A percentile compares a stretch with the other conserved stretches of the same genome.
These are phyloP conservation scores for Theobroma cacao DNA, from an alignment of 345 rosid species.

Conservation along the genomic window DNA sequence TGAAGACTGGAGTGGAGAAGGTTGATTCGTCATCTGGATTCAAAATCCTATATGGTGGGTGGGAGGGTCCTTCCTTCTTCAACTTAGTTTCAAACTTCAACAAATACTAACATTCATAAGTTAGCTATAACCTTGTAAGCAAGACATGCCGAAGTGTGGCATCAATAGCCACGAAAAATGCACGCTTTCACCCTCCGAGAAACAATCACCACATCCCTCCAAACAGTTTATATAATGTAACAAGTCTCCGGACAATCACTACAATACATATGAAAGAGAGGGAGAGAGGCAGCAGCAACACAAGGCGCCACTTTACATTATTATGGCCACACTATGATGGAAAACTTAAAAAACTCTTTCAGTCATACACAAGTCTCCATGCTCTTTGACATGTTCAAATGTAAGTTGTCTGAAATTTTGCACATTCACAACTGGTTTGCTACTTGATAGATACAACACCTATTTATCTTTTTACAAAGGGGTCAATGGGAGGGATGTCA, in stretches of 20 bases:
- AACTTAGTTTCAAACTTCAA: background rate
- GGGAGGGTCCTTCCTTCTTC: too few species aligned
- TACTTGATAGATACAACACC: background rate
- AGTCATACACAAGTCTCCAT: background rate
- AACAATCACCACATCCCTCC: background rate
- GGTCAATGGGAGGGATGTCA: background rate
- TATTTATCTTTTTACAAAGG: background rate
- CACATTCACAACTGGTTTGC: conserved; percentile 1
- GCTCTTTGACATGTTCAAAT: background rate
- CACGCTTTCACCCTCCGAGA: background rate
- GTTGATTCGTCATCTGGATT: background rate
- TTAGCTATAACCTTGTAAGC: background rate
- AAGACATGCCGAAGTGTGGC: background rate
- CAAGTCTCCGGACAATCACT: too few species aligned
- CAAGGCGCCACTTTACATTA: conserved; percentile 8
- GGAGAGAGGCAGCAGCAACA: background rate
- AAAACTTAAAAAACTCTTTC: background rate
- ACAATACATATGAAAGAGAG: too few species aligned
- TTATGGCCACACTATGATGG: background rate
- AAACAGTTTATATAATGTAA: too few species aligned
- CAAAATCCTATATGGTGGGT: too few species aligned
- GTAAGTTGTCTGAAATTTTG: background rate
- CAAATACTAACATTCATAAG: background rate
- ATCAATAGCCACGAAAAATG: background rate
- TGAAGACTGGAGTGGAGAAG: too few species aligned